These are phyloP conservation scores for Botrytis paeoniae DNA, from an alignment of 2,329 filamentous ascomycete genomes.

Conservation along the genomic window DNA sequence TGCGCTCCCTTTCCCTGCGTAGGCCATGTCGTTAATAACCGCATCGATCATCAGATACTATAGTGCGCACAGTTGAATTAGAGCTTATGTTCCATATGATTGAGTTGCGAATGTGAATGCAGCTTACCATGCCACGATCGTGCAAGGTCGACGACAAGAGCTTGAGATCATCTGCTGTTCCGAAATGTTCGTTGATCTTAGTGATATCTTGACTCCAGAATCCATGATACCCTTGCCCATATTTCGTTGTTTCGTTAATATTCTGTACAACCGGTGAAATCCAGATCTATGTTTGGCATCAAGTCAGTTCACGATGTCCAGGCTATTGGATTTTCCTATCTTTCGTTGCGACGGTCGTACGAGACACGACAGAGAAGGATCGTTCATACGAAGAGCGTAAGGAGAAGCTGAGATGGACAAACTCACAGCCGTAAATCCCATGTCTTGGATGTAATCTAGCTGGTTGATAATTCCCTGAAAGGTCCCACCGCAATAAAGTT, in stretches of 20 bases:
- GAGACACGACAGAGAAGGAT: background rate
- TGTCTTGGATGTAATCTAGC: slow-evolving; percentile 47
- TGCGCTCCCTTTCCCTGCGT: slow-evolving; percentile 15
- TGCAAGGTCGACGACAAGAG: slow-evolving; percentile 55
- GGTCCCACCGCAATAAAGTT: slow-evolving; percentile 46
- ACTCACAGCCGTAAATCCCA: slow-evolving; percentile 38
- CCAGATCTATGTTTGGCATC: slow-evolving; percentile 35
- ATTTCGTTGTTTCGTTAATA: slow-evolving; percentile 38
- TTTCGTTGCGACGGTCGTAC: background rate
- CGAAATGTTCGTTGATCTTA: slow-evolving; percentile 55
- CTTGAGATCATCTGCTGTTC: slow-evolving; percentile 57
- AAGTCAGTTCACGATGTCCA: slow-evolving; percentile 9
- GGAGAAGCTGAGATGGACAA: background rate
- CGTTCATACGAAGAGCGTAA: background rate
- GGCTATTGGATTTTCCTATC: background rate
- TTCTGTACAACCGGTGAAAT: slow-evolving; percentile 45
- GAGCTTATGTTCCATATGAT: background rate
- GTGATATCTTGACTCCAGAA: slow-evolving; percentile 47
- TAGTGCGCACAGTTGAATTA: background rate
- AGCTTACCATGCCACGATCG: slow-evolving; percentile 45
- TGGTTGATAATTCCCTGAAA: slow-evolving; percentile 46
- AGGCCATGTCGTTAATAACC: slow-evolving; percentile 47
- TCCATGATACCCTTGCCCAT: slow-evolving; percentile 44
- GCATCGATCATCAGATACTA: slow-evolving; percentile 47
- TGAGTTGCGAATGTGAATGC: background rate